phyloP scores from a whole-genome alignment of 179 eudicot species.

The Vitellaria paradoxa region DNA sequence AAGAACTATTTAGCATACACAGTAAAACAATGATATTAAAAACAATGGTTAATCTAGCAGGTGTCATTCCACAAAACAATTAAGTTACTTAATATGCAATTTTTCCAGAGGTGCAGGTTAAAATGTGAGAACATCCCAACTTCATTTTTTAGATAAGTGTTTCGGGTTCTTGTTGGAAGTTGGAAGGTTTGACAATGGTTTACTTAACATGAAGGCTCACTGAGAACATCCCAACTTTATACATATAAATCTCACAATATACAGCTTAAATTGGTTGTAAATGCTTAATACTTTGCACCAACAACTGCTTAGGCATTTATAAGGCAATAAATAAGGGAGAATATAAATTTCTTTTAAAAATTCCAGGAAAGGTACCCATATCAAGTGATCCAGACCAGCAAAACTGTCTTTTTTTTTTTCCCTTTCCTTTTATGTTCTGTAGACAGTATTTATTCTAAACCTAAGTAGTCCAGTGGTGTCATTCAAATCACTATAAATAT shows the following conservation, averaged over 20 bases:
- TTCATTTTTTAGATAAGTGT: no score
- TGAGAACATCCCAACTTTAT: neutral
- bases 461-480: neutral
- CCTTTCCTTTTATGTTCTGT: no score
- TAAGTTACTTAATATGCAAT: neutral
- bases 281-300: neutral
- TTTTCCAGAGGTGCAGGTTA: neutral
- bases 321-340: neutral
- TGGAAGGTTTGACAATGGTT: no score
- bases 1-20: no score
- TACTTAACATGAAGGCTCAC: no score
- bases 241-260: neutral
- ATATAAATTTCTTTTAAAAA: neutral
- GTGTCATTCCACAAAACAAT: neutral
- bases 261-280: neutral
- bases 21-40: neutral
- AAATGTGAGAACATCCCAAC: neutral
- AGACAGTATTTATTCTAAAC: no score
- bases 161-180: no score
- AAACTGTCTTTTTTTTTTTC: no score
- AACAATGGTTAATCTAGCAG: neutral
- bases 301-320: neutral
- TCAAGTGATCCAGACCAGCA: neutral
- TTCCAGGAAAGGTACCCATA: neutral
- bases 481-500: neutral